Percentiles rank a stretch among this genome's conserved stretches.
These are phyloP conservation scores for Vitrella brassicaformis DNA, from an alignment of 73 alveolate genomes.

Conservation along the genomic window DNA sequence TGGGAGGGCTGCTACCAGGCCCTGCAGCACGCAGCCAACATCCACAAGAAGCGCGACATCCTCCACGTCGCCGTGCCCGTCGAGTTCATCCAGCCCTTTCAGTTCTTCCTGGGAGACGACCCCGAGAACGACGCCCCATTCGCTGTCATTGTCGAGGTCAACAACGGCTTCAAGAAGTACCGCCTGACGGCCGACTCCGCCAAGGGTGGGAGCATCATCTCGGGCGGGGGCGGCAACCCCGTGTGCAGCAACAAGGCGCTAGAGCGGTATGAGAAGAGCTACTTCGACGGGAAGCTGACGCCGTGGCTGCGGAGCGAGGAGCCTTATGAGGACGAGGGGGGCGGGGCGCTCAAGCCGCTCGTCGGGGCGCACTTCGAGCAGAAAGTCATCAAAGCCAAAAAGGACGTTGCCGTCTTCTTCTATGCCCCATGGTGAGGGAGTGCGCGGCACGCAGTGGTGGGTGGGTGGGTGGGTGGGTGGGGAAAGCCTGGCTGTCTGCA, in stretches of 20 bases:
- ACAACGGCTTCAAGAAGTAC: background rate
- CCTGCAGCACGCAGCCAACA: background rate
- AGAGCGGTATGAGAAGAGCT: background rate
- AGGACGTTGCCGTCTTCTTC: background rate
- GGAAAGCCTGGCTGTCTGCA: background rate
- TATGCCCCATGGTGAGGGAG: background rate
- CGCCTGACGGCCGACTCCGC: background rate
- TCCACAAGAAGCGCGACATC: too few relatives aligned
- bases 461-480: too few relatives aligned
- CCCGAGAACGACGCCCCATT: too few relatives aligned
- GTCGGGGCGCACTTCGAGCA: background rate
- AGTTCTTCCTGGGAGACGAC: background rate
- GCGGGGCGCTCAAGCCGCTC: background rate
- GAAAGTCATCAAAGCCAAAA: background rate
- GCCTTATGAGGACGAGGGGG: background rate
- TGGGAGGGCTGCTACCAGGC: background rate
- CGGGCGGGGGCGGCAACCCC: background rate
- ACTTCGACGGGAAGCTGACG: background rate
- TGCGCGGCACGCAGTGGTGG: background rate
- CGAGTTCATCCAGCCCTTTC: background rate
- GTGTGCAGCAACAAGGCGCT: background rate
- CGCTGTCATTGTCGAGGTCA: background rate
- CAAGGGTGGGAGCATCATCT: background rate
- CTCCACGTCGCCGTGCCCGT: background rate
- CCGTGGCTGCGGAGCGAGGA: background rate